phyloP scores from a whole-genome alignment of 2,329 filamentous ascomycete genomes.

The Paraconiothyrium brasiliense region DNA sequence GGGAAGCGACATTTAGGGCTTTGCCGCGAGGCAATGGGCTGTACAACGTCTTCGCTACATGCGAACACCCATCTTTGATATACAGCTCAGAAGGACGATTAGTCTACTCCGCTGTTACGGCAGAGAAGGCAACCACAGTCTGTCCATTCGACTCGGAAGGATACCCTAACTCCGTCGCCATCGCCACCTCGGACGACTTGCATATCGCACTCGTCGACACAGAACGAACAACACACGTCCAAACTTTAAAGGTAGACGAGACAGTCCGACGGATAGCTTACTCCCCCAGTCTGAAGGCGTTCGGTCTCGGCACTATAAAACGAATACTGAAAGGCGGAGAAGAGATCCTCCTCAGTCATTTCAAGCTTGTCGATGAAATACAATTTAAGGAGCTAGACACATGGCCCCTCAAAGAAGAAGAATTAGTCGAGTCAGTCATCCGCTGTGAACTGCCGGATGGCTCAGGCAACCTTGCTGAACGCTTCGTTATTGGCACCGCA shows the following conservation, averaged over 20 bases:
- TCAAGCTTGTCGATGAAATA: slow-evolving; percentile 90
- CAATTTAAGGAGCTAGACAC: slow-evolving; percentile 81
- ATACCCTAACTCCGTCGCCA: slow-evolving; percentile 81
- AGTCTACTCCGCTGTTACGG: slow-evolving; percentile 92
- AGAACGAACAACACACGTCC: slow-evolving; percentile 87
- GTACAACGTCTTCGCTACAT: slow-evolving; percentile 89
- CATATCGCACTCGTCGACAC: slow-evolving; percentile 84
- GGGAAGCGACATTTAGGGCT: slow-evolving; percentile 82
- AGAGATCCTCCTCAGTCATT: slow-evolving; percentile 80
- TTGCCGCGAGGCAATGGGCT: slow-evolving; percentile 73
- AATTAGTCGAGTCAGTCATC: slow-evolving; percentile 87
- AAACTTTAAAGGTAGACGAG: slow-evolving; percentile 78
- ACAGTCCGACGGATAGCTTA: slow-evolving; percentile 90
- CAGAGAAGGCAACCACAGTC: slow-evolving; percentile 82
- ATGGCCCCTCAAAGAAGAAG: slow-evolving; percentile 70
- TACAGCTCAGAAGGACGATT: slow-evolving; percentile 88
- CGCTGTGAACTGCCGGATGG: slow-evolving; percentile 75
- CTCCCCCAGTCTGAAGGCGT: slow-evolving; percentile 78
- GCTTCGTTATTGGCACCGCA: slow-evolving; percentile 92
- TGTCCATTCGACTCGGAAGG: slow-evolving; percentile 83
- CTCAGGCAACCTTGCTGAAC: slow-evolving; percentile 68
- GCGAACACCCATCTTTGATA: slow-evolving; percentile 92
- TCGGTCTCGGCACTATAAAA: slow-evolving; percentile 86
- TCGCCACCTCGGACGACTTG: slow-evolving; percentile 80
- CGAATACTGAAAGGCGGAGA: slow-evolving; percentile 74